phyloP scores from a whole-genome alignment of 106 monocot species.

The Acorus gramineus region DNA sequence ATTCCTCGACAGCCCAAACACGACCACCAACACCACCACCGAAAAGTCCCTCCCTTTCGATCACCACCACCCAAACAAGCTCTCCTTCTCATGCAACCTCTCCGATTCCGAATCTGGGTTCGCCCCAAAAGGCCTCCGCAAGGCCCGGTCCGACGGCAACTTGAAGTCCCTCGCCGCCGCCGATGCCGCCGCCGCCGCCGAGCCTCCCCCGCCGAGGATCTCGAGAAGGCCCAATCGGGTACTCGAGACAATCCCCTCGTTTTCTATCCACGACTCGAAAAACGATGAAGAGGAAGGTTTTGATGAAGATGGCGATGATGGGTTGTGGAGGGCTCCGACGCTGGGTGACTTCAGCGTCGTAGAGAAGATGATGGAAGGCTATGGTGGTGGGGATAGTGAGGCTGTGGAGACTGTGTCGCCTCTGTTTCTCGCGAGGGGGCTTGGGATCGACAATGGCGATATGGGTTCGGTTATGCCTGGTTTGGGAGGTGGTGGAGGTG shows the following conservation, averaged over 20 bases:
- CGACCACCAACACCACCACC: constrained; percentile 19
- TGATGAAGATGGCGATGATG: background rate
- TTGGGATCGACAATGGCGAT: constrained; percentile 38
- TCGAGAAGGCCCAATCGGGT: background rate
- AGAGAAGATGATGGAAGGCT: too few relatives aligned
- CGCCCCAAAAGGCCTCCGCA: constrained; percentile 8
- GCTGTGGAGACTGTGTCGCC: constrained; percentile 2
- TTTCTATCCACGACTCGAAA: constrained; percentile 13
- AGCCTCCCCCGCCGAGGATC: background rate
- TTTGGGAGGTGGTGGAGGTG: constrained; percentile 6
- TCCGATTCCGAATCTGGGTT: constrained; percentile 5
- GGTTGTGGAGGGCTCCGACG: background rate
- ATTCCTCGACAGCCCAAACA: constrained; percentile 20
- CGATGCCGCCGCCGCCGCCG: constrained; percentile 1
- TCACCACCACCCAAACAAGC: constrained; percentile 1
- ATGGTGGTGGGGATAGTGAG: too few relatives aligned
- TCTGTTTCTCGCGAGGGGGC: constrained; percentile 54
- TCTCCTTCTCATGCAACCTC: constrained; percentile 12
- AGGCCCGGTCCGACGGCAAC: constrained; percentile 38
- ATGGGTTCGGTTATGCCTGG: constrained; percentile 28
- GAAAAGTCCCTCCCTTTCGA: background rate
- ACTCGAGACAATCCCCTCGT: constrained; percentile 39
- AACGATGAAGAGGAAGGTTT: background rate
- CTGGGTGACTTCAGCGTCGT: too few relatives aligned
- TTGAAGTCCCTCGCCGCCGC: constrained; percentile 19